Evolutionary conservation across 768 basidiomycete species (phyloP), one percentile per base, ranked within the genome.

Genomic region (Naematelia encephala): DNA sequence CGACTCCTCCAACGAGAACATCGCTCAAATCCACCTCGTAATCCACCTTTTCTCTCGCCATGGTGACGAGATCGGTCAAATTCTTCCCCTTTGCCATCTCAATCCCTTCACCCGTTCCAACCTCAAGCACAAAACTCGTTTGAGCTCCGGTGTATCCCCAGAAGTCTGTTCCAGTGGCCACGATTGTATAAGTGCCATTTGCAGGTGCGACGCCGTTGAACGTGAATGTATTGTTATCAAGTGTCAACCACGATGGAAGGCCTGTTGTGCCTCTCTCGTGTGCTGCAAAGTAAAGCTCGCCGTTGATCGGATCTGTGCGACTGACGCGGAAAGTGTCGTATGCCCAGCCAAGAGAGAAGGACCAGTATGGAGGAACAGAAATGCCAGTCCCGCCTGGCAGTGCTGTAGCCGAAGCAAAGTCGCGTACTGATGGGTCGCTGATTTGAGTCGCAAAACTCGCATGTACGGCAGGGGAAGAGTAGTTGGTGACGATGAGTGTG

Each of bases 261-360:
- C 80, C 79, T 1, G 85, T 83, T n/a, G 86, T 85, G 60, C 90
- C 84, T 1, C 82, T 79, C 63, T 83, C 83, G 45, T 83, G 82
- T 27, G 86, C 85, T 8, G 82, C 80, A 70, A 92, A 91, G 70
- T 72, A 87, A 8, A 73, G 51, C 13, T 70, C 43, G 21, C 65
- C 67, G 46, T 73, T 73, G 39, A 89, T 66, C 25, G 78, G 77
- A 29, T 82, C 77, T 12, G 64, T 62, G n/a, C 55, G 48, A 1
- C 70, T 64, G 29, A 82, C 78, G 3, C 74, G 63, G 78, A 86
- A 88, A 1, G 90, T 93, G 44, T 83, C 80, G 64, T 82, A 80
- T 57, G 85, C 79, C 66, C 94, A 85, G 10, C 93, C 93, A 57
- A 97, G 83, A 67, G 90, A 90, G 78, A 96, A 98, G 0, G 89